phyloP scores from a whole-genome alignment of 495 filamentous ascomycete species.

The Alectoria sarmentosa region DNA sequence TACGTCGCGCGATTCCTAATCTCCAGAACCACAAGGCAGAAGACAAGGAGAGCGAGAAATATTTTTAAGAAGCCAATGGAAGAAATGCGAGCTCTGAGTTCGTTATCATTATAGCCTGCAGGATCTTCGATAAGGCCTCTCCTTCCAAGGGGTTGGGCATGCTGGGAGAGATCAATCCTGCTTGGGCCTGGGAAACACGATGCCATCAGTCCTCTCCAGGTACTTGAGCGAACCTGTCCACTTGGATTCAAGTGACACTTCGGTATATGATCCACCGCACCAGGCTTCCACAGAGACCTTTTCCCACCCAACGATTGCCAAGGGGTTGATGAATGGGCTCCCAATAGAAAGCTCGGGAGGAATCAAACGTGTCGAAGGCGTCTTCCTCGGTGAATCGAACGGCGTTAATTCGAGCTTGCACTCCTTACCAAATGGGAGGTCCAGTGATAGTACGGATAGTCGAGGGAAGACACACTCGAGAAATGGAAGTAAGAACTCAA shows the following conservation, averaged over 20 bases:
- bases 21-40: background rate
- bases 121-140: background rate
- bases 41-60: background rate
- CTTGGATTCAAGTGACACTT: conserved; percentile 25
- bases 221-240: conserved; percentile 36
- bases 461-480: conserved; percentile 44
- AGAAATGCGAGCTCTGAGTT: background rate
- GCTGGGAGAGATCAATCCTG: conserved; percentile 1
- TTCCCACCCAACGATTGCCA: conserved; percentile 8
- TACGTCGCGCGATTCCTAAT: conserved; percentile 12
- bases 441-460: conserved; percentile 44
- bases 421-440: conserved; percentile 40
- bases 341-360: conserved; percentile 4
- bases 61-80: background rate
- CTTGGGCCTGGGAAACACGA: conserved; percentile 23
- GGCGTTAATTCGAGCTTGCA: conserved; percentile 26
- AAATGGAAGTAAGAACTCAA: conserved; percentile 46
- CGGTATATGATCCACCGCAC: conserved; percentile 26
- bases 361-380: conserved; percentile 20
- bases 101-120: background rate
- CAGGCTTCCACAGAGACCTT: conserved; percentile 21
- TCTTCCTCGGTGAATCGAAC: conserved; percentile 20
- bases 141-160: conserved; percentile 3
- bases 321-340: conserved; percentile 14
- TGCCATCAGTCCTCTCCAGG: conserved; percentile 54